Evolutionary conservation across 2,329 filamentous ascomycete species (phyloP).

Genomic region (Triangularia setosa): DNA sequence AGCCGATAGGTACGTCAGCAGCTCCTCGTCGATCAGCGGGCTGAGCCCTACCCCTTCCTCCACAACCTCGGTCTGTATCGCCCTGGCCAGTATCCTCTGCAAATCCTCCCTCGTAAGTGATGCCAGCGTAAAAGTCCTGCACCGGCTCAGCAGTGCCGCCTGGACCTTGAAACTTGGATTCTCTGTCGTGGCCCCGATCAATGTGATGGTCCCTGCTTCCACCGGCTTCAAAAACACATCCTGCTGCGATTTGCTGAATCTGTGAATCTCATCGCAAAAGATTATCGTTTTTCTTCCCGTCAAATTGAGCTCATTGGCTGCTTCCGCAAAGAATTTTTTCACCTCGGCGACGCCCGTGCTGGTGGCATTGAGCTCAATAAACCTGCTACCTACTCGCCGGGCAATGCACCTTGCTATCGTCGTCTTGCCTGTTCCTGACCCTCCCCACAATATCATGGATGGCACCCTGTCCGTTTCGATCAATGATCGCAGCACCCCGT

Average conservation of each 20-base stretch:
- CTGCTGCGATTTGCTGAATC: slow-evolving; percentile 88
- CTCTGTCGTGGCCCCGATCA: slow-evolving; percentile 95
- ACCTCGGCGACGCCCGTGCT: slow-evolving; percentile 82
- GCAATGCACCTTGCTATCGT: slow-evolving; percentile 92
- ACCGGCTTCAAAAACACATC: slow-evolving; percentile 93
- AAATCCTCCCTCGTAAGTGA: slow-evolving; percentile 72
- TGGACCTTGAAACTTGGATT: slow-evolving; percentile 95
- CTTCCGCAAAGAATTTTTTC: slow-evolving; percentile 87
- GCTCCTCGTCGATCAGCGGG: slow-evolving; percentile 67
- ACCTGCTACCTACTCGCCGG: slow-evolving; percentile 73
- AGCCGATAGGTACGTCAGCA: slow-evolving; percentile 75
- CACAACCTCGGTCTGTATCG: slow-evolving; percentile 59
- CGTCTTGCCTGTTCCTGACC: slow-evolving; percentile 77
- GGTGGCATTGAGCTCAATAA: slow-evolving; percentile 95
- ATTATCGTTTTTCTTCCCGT: slow-evolving; percentile 91
- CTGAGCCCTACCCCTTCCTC: slow-evolving; percentile 29
- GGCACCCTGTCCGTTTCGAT: slow-evolving; percentile 84
- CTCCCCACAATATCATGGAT: slow-evolving; percentile 93
- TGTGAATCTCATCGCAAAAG: slow-evolving; percentile 95
- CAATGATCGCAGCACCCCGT: slow-evolving; percentile 79
- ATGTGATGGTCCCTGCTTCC: slow-evolving; percentile 81
- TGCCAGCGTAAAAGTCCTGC: slow-evolving; percentile 81
- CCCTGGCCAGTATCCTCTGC: slow-evolving; percentile 69
- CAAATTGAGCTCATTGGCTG: slow-evolving; percentile 71
- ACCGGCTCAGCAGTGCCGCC: slow-evolving; percentile 80